Evolutionary conservation across 805 yeast species (phyloP).

Genomic region (Cyberlindnera samutprakarnensis): DNA sequence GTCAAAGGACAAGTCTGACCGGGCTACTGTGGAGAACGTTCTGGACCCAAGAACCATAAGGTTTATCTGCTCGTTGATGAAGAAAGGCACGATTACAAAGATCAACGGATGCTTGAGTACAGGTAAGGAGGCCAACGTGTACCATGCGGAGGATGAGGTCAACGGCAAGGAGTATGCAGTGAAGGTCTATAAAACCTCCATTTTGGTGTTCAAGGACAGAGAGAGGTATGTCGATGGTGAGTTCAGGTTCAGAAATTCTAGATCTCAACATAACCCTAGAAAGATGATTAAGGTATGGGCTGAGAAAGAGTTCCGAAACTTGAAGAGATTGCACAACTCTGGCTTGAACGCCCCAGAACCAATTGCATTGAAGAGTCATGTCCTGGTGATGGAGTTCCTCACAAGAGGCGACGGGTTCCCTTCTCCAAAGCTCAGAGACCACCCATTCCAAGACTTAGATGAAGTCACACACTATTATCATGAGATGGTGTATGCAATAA

Average conservation of each 20-base stretch:
- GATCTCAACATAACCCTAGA: slow-evolving; percentile 85
- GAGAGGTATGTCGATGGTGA: slow-evolving; percentile 97
- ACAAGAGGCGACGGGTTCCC: slow-evolving; percentile 77
- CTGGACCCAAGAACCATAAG: slow-evolving; percentile 88
- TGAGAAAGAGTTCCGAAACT: slow-evolving; percentile 90
- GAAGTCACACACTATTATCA: slow-evolving; percentile 64
- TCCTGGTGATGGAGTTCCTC: slow-evolving; percentile 88
- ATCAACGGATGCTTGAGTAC: slow-evolving; percentile 93
- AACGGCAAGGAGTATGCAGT: slow-evolving; percentile 65
- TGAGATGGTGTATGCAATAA: slow-evolving; percentile 76
- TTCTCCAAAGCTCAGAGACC: slow-evolving; percentile 83
- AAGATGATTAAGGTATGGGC: slow-evolving; percentile 99
- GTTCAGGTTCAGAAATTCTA: slow-evolving; percentile 79
- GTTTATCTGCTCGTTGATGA: slow-evolving; percentile 74
- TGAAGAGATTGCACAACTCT: slow-evolving; percentile 67
- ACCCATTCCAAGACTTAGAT: slow-evolving; percentile 59
- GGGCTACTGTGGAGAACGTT: slow-evolving; percentile 97
- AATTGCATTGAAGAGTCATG: slow-evolving; percentile 79
- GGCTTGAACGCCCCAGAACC: slow-evolving; percentile 97
- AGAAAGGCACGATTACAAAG: slow-evolving; percentile 74
- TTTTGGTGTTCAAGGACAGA: slow-evolving; percentile 92
- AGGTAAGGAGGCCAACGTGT: slow-evolving; percentile 98
- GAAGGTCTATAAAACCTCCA: slow-evolving; percentile 93
- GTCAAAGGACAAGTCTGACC: slow-evolving; percentile 76
- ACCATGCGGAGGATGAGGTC: slow-evolving; percentile 55